Evolutionary conservation across 345 rosid species (phyloP).

Genomic region (Corymbia maculata): DNA sequence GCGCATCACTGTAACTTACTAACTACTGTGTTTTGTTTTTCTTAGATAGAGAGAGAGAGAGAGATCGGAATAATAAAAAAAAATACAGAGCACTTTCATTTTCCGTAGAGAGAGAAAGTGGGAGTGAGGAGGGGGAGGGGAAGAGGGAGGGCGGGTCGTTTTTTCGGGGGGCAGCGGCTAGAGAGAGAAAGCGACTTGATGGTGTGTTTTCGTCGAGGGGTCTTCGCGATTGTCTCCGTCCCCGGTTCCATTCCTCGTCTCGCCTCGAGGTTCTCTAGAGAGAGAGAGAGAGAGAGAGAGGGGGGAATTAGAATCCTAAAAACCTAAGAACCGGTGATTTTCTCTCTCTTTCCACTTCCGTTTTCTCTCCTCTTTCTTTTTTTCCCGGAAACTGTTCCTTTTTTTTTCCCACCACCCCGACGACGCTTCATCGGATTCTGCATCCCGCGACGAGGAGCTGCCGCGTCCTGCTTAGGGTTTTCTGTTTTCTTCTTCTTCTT

Average conservation of each 20-base stretch:
- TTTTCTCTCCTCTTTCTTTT: background rate
- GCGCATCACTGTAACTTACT: background rate
- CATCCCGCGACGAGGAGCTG: background rate
- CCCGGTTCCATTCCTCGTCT: background rate
- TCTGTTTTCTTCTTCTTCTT: background rate
- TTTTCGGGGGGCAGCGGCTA: background rate
- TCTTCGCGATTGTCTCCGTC: constrained; percentile 1
- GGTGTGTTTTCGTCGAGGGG: background rate
- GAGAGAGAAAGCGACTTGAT: background rate
- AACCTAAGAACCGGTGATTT: background rate
- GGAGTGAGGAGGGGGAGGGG: too few species aligned
- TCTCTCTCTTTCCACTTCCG: background rate
- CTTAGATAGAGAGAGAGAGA: too few species aligned
- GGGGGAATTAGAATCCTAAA: background rate
- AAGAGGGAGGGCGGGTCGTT: too few species aligned
- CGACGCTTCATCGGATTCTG: background rate
- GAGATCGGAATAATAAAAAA: background rate
- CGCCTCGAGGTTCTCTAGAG: background rate
- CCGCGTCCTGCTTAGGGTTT: background rate
- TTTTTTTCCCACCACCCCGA: background rate
- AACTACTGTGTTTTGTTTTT: background rate
- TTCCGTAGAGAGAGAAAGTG: background rate
- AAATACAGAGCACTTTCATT: background rate
- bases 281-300: background rate
- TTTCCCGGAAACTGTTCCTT: background rate